Evolutionary conservation across 371 early-diverging fungal species (phyloP), one percentile per base, ranked within the genome.

Genomic region (Lichtheimia ramosa): DNA sequence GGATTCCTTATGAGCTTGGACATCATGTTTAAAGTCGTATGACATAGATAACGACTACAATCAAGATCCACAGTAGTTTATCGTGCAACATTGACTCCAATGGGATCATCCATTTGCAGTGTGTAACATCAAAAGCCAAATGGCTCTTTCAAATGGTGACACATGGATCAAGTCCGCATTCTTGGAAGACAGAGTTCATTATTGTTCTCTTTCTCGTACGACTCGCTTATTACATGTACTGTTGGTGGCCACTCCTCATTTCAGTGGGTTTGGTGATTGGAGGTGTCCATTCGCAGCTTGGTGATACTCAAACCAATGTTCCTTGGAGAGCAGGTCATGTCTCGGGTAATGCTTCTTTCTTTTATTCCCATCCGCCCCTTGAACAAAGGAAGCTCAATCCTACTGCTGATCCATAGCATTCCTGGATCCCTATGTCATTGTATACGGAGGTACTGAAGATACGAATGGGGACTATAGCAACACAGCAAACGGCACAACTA

Each of bases 261-360:
- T 28, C 46, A 42, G 24, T 58, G 15, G 5, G 46, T 21, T 18
- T 5, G 46, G 18, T 46, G 0, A 28, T 34, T 15, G 51, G 42
- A 3, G 34, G 24, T 39, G 51, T 52, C 40, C 25, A 61, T 41
- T 43, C 59, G 18, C 63, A 52, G 24, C 57, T 75, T 15, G 75
- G 79, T 5, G 13, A 54, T 15, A 57, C 64, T 43, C 59, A 71
- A 48, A 66, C 75, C 41, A 61, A 68, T 16, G 71, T 74, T 12
- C 71, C 73, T 15, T 80, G 81, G 81, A 65, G 64, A 72, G 77
- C 77, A 20, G 81, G 75, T 23, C 81, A 80, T 58, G 77, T 70
- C 50, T 64, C 81, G 61, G 77, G 81, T 80, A 65, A 43, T 27
- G 27, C 25, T 4, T 5, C 4, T 20, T 34, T 42, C n/a, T 46